Evolutionary conservation across 2,329 filamentous ascomycete species (phyloP).

Genomic region (Neofusicoccum kwambonambiense): DNA sequence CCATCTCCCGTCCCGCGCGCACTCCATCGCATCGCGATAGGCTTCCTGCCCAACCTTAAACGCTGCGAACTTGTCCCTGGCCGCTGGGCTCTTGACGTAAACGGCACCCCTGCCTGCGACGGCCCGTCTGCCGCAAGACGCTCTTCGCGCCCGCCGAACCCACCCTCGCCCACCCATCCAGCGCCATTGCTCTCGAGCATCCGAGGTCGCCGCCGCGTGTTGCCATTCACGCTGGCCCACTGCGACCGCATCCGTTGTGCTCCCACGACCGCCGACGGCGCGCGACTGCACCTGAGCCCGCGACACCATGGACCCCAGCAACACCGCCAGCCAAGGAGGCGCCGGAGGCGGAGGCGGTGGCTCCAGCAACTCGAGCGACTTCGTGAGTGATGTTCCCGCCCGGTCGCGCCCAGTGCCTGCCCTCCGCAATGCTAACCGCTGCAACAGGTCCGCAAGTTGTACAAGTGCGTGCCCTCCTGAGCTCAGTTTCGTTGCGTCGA

Average conservation of each 20-base stretch:
- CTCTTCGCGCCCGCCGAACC: conserved; percentile 1
- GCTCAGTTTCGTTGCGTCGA: conserved; percentile 14
- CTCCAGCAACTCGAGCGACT: conserved; percentile 88
- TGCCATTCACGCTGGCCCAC: conserved; percentile 7
- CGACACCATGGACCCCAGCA: conserved; percentile 17
- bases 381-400: conserved; percentile 63
- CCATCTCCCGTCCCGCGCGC: conserved; percentile 11
- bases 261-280: conserved; percentile 12
- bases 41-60: background rate
- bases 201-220: background rate
- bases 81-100: conserved; percentile 16
- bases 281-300: conserved; percentile 17
- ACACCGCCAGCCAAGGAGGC: conserved; percentile 24
- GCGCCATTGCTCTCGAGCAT: background rate
- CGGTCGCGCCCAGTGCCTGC: background rate
- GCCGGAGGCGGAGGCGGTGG: conserved; percentile 41
- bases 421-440: conserved; percentile 24
- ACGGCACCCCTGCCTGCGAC: conserved; percentile 17
- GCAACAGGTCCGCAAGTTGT: conserved; percentile 87
- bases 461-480: conserved; percentile 69
- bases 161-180: background rate
- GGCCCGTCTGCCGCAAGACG: conserved; percentile 15
- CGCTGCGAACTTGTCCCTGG: conserved; percentile 9
- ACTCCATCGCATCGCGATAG: conserved; percentile 11
- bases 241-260: background rate